Evolutionary conservation across 768 basidiomycete species (phyloP).

Genomic region (Rhodotorula paludigena): DNA sequence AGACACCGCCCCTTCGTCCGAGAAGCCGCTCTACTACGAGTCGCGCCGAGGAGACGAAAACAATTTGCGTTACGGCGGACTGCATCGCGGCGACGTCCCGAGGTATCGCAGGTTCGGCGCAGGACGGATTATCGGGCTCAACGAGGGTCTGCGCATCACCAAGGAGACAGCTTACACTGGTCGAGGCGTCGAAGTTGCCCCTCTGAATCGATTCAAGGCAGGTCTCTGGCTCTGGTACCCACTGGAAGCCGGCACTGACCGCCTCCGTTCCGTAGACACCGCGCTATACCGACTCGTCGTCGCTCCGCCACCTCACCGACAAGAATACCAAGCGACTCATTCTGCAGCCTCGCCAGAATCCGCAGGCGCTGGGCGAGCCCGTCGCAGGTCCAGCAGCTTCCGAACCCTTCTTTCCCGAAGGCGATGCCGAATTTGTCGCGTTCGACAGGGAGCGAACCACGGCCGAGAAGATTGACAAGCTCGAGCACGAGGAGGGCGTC

Average conservation of each 20-base stretch:
- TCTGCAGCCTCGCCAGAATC: slow-evolving; percentile 16
- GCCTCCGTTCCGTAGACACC: slow-evolving; percentile 11
- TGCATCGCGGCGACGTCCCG: slow-evolving; percentile 36
- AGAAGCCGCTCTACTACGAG: slow-evolving; percentile 31
- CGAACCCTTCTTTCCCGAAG: background rate
- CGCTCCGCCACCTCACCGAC: slow-evolving; percentile 20
- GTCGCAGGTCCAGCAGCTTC: background rate
- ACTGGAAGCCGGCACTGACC: background rate
- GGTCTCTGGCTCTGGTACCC: background rate
- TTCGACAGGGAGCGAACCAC: slow-evolving; percentile 13
- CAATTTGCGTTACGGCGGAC: slow-evolving; percentile 32
- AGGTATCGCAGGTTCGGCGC: slow-evolving; percentile 8
- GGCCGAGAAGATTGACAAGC: slow-evolving; percentile 12
- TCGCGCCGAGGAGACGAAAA: slow-evolving; percentile 27
- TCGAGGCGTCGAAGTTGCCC: slow-evolving; percentile 27
- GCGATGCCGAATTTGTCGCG: slow-evolving; percentile 18
- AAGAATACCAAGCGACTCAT: slow-evolving; percentile 28
- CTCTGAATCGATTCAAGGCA: slow-evolving; percentile 19
- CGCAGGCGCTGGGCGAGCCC: slow-evolving; percentile 18
- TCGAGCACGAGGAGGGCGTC: slow-evolving; percentile 38
- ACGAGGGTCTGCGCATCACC: slow-evolving; percentile 36
- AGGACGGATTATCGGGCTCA: slow-evolving; percentile 32
- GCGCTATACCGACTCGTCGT: slow-evolving; percentile 35
- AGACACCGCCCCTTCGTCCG: background rate
- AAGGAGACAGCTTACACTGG: slow-evolving; percentile 25